phyloP scores from a whole-genome alignment of 768 basidiomycete species.

The Kwoniella sp. region DNA sequence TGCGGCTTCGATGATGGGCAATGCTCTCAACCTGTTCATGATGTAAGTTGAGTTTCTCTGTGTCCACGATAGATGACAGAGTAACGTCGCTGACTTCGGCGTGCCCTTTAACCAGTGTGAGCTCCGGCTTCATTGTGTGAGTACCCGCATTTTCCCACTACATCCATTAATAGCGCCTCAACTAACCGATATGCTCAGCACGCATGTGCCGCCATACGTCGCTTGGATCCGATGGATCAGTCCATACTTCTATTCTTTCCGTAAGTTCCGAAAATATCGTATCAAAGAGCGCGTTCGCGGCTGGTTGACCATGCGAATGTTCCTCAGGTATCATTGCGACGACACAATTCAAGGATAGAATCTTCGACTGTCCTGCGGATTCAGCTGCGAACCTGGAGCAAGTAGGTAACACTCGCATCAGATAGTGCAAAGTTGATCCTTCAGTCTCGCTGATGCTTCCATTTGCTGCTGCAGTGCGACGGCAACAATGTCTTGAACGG shows the following conservation, averaged over 20 bases:
- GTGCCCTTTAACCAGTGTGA: constrained; percentile 27
- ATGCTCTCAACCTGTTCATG: constrained; percentile 42
- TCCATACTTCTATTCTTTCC: constrained; percentile 58
- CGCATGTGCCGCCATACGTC: constrained; percentile 53
- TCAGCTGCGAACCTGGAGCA: constrained; percentile 41
- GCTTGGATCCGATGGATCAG: constrained; percentile 59
- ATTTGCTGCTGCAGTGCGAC: constrained; percentile 39
- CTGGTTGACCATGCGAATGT: not conserved
- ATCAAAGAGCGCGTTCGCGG: too few relatives aligned
- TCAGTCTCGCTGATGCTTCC: constrained; percentile 2
- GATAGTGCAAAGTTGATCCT: not conserved
- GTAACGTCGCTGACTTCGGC: not conserved
- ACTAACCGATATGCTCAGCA: constrained; percentile 21
- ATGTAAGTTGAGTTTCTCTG: constrained; percentile 30
- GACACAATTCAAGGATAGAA: constrained; percentile 58
- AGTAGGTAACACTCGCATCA: constrained; percentile 4
- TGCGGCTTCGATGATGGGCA: constrained; percentile 38
- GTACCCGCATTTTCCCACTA: not conserved
- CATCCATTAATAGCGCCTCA: too few relatives aligned
- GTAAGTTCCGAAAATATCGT: constrained; percentile 32
- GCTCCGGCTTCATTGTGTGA: constrained; percentile 44
- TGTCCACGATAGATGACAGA: not conserved
- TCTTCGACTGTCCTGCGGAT: constrained; percentile 45
- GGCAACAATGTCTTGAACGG: constrained; percentile 58
- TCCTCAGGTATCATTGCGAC: constrained; percentile 53